These are phyloP conservation scores for Ceraceosorus guamensis DNA, from an alignment of 1,284 basidiomycete genomes.

Conservation along the genomic window DNA sequence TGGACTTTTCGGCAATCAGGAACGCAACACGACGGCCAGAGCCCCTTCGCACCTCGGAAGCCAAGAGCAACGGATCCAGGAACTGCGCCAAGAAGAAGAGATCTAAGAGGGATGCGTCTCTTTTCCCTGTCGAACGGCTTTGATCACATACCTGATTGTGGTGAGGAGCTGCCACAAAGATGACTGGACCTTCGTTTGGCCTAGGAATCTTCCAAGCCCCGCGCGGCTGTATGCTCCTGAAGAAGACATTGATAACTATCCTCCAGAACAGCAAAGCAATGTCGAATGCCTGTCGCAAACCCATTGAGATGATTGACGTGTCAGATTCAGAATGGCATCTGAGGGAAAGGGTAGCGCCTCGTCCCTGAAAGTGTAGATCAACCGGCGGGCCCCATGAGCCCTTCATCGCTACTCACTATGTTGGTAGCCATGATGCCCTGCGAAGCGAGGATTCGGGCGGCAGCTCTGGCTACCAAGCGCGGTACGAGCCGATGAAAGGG, in stretches of 20 bases:
- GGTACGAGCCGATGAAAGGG: constrained; percentile 37
- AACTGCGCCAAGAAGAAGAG: constrained; percentile 58
- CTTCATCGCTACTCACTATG: constrained; percentile 13
- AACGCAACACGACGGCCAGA: constrained; percentile 77
- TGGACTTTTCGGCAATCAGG: constrained; percentile 85
- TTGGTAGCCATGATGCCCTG: constrained; percentile 42
- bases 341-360: too few relatives aligned
- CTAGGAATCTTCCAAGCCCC: constrained; percentile 87
- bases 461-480: constrained; percentile 23
- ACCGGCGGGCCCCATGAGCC: background rate
- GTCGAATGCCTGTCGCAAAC: constrained; percentile 38
- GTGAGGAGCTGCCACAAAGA: constrained; percentile 95
- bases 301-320: background rate
- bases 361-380: too few relatives aligned
- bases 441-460: constrained; percentile 27
- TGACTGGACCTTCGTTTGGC: constrained; percentile 68
- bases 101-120: background rate
- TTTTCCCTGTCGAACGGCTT: background rate
- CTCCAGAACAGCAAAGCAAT: constrained; percentile 55
- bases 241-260: constrained; percentile 86
- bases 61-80: constrained; percentile 83
- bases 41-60: constrained; percentile 75
- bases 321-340: background rate
- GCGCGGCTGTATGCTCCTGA: constrained; percentile 81
- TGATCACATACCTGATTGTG: constrained; percentile 70